A percentile compares a stretch with the other conserved stretches of the same genome.
Conservation (phyloP, 1,139 yeast genomes). For the Diutina neorugosa region DNA sequence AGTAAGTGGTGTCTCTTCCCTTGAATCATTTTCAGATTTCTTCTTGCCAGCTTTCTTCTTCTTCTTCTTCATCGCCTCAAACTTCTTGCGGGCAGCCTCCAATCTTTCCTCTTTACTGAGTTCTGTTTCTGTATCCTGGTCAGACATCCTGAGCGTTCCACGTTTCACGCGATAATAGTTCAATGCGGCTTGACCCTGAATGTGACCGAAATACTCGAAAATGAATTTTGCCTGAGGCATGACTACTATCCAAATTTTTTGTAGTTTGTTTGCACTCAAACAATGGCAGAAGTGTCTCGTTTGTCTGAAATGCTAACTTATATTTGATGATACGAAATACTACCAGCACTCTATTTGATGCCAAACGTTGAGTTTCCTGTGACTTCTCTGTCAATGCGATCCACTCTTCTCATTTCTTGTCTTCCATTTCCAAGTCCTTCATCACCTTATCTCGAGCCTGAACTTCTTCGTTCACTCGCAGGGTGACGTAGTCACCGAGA, state of each 20-base stretch:
- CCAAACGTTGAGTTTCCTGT: no score
- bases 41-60: conserved; percentile 21
- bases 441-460: conserved; percentile 29
- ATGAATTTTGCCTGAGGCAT: no score
- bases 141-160: background rate
- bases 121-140: conserved; percentile 9
- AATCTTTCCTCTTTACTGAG: conserved; percentile 41
- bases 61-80: conserved; percentile 52
- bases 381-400: no score
- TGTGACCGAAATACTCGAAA: no score
- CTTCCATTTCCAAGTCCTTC: conserved; percentile 14
- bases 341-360: no score
- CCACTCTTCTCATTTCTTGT: background rate
- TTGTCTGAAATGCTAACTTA: no score
- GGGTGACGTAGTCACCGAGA: conserved; percentile 36
- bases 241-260: no score
- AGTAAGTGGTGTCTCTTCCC: background rate
- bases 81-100: conserved; percentile 53
- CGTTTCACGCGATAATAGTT: background rate
- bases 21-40: background rate
- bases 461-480: conserved; percentile 34
- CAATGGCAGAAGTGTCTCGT: no score
- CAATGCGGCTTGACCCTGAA: background rate
- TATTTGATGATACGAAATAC: no score
- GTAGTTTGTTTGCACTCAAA: no score